Evolutionary conservation across 2,329 filamentous ascomycete species (phyloP).

Genomic region (Chaetomiaceae sp.): DNA sequence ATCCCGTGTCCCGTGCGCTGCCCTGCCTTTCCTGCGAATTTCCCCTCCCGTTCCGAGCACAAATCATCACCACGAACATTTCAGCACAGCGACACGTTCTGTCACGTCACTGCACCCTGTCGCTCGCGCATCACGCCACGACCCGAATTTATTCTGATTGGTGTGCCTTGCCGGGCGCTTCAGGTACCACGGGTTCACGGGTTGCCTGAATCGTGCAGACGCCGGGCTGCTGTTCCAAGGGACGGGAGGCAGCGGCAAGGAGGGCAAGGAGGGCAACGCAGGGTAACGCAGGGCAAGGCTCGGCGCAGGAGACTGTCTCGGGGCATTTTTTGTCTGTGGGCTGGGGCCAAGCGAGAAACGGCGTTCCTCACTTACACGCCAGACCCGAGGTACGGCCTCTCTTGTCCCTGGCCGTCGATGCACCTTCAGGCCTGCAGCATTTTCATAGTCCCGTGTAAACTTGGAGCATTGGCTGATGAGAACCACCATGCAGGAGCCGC

Average conservation of each 20-base stretch:
- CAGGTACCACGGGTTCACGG: constrained; percentile 2
- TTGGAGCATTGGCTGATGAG: neutral
- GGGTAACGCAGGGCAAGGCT: too few species aligned
- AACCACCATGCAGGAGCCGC: neutral
- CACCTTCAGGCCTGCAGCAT: neutral
- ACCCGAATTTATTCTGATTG: constrained; percentile 20
- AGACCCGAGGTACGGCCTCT: constrained; percentile 1
- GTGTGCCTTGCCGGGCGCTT: constrained; percentile 10
- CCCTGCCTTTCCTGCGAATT: constrained; percentile 16
- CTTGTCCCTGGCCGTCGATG: neutral
- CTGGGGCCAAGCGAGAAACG: too few species aligned
- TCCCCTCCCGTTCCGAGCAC: constrained; percentile 24
- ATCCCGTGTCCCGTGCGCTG: too few species aligned
- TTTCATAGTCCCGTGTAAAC: neutral
- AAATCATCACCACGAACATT: constrained; percentile 40
- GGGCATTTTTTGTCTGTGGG: too few species aligned
- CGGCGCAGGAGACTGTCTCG: too few species aligned
- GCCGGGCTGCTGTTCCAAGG: too few species aligned
- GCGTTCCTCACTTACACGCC: neutral
- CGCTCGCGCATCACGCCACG: constrained; percentile 18
- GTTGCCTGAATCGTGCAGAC: constrained; percentile 12
- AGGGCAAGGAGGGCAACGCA: too few species aligned
- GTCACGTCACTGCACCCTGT: constrained; percentile 21
- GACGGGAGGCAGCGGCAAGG: too few species aligned
- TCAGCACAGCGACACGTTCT: constrained; percentile 36